Evolutionary conservation across 306 rosid genomes (phyloP), one percentile per base, ranked within the genome.

Genomic region (Cercis canadensis): DNA sequence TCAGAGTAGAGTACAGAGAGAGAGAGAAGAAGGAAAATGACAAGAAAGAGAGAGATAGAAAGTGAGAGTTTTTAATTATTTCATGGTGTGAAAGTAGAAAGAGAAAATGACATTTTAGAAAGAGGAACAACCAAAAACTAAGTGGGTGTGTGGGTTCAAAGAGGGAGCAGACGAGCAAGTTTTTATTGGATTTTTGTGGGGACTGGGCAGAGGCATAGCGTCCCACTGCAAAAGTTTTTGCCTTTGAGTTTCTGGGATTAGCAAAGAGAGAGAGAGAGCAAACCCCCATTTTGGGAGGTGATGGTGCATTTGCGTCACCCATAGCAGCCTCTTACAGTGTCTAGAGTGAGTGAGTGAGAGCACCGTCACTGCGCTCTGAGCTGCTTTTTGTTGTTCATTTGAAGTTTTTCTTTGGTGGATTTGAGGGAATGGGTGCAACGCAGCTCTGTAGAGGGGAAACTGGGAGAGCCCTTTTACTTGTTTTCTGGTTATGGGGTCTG

Each of bases 401-500:
- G 44, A 29, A 53, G 2, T 5, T 17, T 43, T 13, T 17, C 62
- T 58, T 82, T 44, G 41, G 75, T 33, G 65, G 66, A 29, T 76
- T 66, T 69, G 63, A 4, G 49, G 60, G 64, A 13, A 84, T 87
- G 86, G 87, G 76, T 62, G 70, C 19, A 63, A 78, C 57, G 70
- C 74, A 70, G 76, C 50, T 65, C 7, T 6, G 29, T 24, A 24
- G 29, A 24, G 29, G 29, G 29, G 29, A 1, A 24, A 62, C 73
- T 79, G 21, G 46, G 75, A 54, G 58, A 64, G 75, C 74, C 56
- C 40, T 80, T 57, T 46, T 74, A 2, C 69, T 81, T 67, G 14
- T 66, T 62, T 32, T 87, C 24, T 78, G 80, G 53, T 72, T 91
- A 14, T 84, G 70, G 89, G 78, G 78, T 52, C 56, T 86, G 58